Evolutionary conservation across 1,284 basidiomycete species (phyloP).

Genomic region (Irpex sp.): DNA sequence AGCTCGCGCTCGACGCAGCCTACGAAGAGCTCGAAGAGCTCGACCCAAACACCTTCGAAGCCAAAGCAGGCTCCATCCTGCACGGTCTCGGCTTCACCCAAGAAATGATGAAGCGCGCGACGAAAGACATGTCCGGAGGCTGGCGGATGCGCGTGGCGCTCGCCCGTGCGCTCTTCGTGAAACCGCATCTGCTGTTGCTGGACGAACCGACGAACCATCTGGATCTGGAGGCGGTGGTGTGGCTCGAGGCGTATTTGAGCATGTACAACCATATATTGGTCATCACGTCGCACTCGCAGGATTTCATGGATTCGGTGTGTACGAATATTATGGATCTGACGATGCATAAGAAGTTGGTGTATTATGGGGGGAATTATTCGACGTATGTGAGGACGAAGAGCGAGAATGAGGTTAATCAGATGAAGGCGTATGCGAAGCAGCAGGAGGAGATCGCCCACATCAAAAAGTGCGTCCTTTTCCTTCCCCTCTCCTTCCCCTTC

Average conservation of each 20-base stretch:
- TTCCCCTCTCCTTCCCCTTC: neutral
- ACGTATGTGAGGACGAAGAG: slow-evolving; percentile 94
- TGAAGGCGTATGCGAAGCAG: slow-evolving; percentile 99
- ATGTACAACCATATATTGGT: slow-evolving; percentile 99
- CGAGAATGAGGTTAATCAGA: slow-evolving; percentile 98
- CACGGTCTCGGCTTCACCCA: slow-evolving; percentile 94
- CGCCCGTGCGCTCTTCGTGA: slow-evolving; percentile 93
- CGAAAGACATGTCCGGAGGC: slow-evolving; percentile 98
- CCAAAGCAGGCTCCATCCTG: slow-evolving; percentile 93
- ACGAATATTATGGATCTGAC: slow-evolving; percentile 99
- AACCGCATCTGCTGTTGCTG: slow-evolving; percentile 91
- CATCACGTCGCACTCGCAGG: slow-evolving; percentile 94
- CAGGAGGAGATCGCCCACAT: slow-evolving; percentile 98
- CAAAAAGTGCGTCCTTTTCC: slow-evolving; percentile 67
- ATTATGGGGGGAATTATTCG: slow-evolving; percentile 97
- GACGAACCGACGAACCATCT: slow-evolving; percentile 91
- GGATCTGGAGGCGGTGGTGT: slow-evolving; percentile 97
- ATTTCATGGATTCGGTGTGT: slow-evolving; percentile 97
- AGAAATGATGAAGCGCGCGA: slow-evolving; percentile 94
- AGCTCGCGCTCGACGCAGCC: slow-evolving; percentile 78
- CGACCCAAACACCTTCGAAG: slow-evolving; percentile 94
- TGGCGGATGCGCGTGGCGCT: slow-evolving; percentile 99
- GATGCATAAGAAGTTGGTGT: slow-evolving; percentile 80
- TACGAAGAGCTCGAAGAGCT: slow-evolving; percentile 98
- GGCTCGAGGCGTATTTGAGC: slow-evolving; percentile 96